Evolutionary conservation across 2,329 filamentous ascomycete species (phyloP).

Genomic region (Aphanocladium album): DNA sequence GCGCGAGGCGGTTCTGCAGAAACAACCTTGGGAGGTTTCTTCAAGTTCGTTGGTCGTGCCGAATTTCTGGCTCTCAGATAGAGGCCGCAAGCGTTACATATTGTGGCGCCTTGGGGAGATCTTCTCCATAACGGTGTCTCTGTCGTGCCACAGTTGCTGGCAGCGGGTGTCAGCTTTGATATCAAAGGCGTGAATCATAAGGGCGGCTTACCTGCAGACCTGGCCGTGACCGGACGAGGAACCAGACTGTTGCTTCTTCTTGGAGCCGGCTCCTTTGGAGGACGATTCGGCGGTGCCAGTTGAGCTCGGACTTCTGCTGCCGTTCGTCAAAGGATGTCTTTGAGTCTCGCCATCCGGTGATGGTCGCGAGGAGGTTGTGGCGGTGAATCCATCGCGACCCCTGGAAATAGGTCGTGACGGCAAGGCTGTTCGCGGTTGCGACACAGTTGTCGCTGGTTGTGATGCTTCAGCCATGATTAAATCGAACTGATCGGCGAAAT

Average conservation of each 20-base stretch:
- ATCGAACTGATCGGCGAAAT: background rate
- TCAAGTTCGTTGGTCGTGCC: conserved; percentile 82
- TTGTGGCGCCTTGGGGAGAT: conserved; percentile 87
- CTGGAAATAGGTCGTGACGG: conserved; percentile 34
- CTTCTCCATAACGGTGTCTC: conserved; percentile 91
- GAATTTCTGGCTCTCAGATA: conserved; percentile 93
- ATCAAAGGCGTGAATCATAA: background rate
- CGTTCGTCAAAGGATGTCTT: conserved; percentile 18
- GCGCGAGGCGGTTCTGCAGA: conserved; percentile 38
- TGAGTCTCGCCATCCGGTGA: conserved; percentile 21
- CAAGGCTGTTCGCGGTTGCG: conserved; percentile 31
- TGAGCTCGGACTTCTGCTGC: conserved; percentile 23
- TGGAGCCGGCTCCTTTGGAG: background rate
- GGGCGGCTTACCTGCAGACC: conserved; percentile 10
- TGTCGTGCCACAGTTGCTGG: conserved; percentile 90
- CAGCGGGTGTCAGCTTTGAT: background rate
- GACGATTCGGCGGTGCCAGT: conserved; percentile 20
- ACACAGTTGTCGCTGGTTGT: conserved; percentile 20
- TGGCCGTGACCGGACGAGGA: conserved; percentile 9
- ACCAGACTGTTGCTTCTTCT: conserved; percentile 12
- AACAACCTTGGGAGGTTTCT: conserved; percentile 60
- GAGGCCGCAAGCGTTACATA: conserved; percentile 95
- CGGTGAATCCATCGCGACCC: conserved; percentile 18
- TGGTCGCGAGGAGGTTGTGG: conserved; percentile 17
- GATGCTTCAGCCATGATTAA: conserved; percentile 27